Conservation (phyloP, 306 rosid species). For the Quillaja saponaria region DNA sequence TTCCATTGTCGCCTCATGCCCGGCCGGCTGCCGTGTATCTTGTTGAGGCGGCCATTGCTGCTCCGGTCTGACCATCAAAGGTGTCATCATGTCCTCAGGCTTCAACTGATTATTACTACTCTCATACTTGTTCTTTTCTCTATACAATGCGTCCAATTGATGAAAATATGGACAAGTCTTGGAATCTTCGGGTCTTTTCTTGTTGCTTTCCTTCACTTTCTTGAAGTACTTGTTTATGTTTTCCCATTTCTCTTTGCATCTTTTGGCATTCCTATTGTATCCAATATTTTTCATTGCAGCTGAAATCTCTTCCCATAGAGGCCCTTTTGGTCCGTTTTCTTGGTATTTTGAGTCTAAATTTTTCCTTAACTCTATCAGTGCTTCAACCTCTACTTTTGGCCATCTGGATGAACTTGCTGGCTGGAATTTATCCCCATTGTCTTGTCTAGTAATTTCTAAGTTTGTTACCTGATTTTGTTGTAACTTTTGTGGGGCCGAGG, state of each 20-base stretch:
- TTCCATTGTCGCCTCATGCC: conserved; percentile 6
- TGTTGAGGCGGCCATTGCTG: conserved; percentile 61
- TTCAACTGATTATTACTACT: neutral
- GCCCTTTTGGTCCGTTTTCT: conserved; percentile 84
- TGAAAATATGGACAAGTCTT: conserved; percentile 90
- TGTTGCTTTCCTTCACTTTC: conserved; percentile 90
- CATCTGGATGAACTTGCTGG: conserved; percentile 64
- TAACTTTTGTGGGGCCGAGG: neutral
- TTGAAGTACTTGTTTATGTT: conserved; percentile 97
- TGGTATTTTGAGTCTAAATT: conserved; percentile 66
- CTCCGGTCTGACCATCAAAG: conserved; percentile 55
- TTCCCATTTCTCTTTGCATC: conserved; percentile 99
- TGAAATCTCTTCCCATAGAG: conserved; percentile 93
- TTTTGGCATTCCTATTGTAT: conserved; percentile 67
- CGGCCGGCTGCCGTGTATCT: neutral
- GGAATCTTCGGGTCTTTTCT: conserved; percentile 79
- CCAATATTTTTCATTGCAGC: conserved; percentile 63
- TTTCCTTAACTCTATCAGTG: conserved; percentile 63
- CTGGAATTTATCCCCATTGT: conserved; percentile 35
- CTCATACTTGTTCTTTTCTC: conserved; percentile 50
- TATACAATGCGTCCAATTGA: conserved; percentile 67
- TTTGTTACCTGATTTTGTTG: conserved; percentile 9
- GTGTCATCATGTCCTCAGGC: conserved; percentile 48
- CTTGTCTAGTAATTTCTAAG: conserved; percentile 35
- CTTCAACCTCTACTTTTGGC: conserved; percentile 82